A percentile compares a stretch with the other conserved stretches of the same genome.
Conservation (phyloP, 73 alveolate genomes). For the Blepharisma stoltei region DNA sequence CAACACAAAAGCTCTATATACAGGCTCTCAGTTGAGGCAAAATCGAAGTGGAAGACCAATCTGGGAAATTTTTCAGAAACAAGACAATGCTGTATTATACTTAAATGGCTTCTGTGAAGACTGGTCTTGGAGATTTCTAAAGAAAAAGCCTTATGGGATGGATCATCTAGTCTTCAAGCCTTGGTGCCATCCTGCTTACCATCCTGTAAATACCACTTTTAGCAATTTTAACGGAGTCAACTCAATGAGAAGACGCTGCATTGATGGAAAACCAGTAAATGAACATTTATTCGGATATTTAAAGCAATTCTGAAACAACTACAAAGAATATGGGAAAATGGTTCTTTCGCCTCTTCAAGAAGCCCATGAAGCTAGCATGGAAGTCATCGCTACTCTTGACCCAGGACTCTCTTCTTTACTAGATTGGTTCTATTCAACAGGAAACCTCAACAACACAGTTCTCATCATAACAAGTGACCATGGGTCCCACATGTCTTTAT, state of each 20-base stretch:
- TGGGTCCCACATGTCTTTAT: slow-evolving; percentile 11
- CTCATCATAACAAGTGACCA: not conserved
- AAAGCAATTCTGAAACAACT: slow-evolving; percentile 3
- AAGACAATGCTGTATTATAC: not conserved
- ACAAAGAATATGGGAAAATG: slow-evolving; percentile 1
- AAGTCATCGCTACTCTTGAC: not conserved
- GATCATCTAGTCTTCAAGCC: not conserved
- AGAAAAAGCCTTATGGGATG: slow-evolving; percentile 1
- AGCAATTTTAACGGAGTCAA: slow-evolving; percentile 11
- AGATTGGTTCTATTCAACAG: slow-evolving; percentile 17
- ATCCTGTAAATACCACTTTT: slow-evolving; percentile 11
- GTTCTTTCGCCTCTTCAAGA: slow-evolving; percentile 9
- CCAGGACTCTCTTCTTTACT: not conserved
- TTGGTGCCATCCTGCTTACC: slow-evolving; percentile 11
- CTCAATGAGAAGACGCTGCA: slow-evolving; percentile 24
- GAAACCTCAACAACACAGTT: slow-evolving; percentile 1
- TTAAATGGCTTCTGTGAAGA: slow-evolving; percentile 27
- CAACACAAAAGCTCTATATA: slow-evolving; percentile 17
- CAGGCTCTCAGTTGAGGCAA: slow-evolving; percentile 23
- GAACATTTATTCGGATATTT: not conserved
- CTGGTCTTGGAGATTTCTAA: not conserved
- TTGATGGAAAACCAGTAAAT: slow-evolving; percentile 5
- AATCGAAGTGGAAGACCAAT: slow-evolving; percentile 8
- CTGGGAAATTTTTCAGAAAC: slow-evolving; percentile 9
- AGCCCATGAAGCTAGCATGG: slow-evolving; percentile 17